Percentiles rank a stretch among this genome's conserved stretches.
Evolutionary conservation across 768 basidiomycete species (phyloP).

Genomic region (Clitopilus passeckerianus): DNA sequence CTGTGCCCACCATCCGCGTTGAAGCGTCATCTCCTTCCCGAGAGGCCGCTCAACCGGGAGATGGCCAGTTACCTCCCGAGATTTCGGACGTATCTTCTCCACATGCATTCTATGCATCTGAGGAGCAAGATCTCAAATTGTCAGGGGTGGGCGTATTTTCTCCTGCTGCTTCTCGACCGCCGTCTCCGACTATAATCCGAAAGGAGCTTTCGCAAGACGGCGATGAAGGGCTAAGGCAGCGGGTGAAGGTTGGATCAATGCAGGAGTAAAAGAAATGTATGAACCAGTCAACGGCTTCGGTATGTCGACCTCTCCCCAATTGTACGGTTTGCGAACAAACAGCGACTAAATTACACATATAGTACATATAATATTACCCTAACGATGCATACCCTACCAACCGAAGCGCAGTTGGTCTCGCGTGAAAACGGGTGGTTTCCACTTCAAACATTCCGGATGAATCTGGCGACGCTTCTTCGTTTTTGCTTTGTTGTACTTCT

Average conservation of each 20-base stretch:
- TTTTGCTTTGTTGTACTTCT: slow-evolving; percentile 82
- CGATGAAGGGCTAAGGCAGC: slow-evolving; percentile 14
- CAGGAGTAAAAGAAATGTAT: background rate
- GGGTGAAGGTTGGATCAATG: slow-evolving; percentile 4
- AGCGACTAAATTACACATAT: slow-evolving; percentile 5
- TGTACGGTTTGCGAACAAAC: background rate
- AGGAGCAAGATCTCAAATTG: slow-evolving; percentile 45
- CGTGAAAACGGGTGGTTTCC: slow-evolving; percentile 95
- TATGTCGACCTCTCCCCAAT: slow-evolving; percentile 4
- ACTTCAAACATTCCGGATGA: slow-evolving; percentile 72
- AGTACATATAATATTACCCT: slow-evolving; percentile 8
- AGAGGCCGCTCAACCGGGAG: background rate
- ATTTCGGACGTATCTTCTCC: slow-evolving; percentile 23
- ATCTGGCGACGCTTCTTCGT: slow-evolving; percentile 78
- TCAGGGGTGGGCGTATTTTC: slow-evolving; percentile 74
- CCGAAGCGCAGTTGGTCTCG: slow-evolving; percentile 84
- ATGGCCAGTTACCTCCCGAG: background rate
- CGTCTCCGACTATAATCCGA: slow-evolving; percentile 56
- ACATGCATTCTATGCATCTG: slow-evolving; percentile 48
- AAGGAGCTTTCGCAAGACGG: slow-evolving; percentile 19
- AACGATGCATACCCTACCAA: slow-evolving; percentile 29
- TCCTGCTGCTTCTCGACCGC: slow-evolving; percentile 59
- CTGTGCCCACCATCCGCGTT: slow-evolving; percentile 26
- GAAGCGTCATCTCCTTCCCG: slow-evolving; percentile 9
- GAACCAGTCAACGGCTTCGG: background rate